These are phyloP conservation scores for Pseudonectria buxi DNA, from an alignment of 2,329 filamentous ascomycete genomes.

Conservation along the genomic window DNA sequence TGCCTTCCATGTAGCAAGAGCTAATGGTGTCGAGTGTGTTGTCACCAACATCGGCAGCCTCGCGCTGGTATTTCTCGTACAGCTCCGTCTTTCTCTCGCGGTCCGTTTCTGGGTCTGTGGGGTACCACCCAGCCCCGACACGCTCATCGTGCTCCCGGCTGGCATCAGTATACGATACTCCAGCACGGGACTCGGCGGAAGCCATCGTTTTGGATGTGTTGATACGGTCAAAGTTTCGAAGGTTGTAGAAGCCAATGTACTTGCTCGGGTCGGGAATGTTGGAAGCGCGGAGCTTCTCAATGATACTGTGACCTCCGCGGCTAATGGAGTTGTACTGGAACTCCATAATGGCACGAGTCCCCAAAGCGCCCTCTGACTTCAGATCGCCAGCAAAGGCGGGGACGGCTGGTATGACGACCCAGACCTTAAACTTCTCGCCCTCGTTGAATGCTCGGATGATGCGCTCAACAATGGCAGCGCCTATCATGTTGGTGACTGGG, in stretches of 20 bases:
- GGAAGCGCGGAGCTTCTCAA: conserved; percentile 61
- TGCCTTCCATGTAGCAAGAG: conserved; percentile 75
- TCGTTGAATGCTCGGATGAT: conserved; percentile 63
- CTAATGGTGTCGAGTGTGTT: conserved; percentile 68
- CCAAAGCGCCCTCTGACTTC: conserved; percentile 62
- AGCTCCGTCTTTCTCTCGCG: conserved; percentile 35
- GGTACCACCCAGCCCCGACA: conserved; percentile 40
- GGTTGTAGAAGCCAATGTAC: conserved; percentile 80
- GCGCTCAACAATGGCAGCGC: conserved; percentile 70
- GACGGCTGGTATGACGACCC: conserved; percentile 72
- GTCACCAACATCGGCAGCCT: conserved; percentile 49
- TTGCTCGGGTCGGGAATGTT: conserved; percentile 61
- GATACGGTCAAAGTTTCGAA: conserved; percentile 78
- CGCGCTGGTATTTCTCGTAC: conserved; percentile 67
- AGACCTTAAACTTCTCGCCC: conserved; percentile 63
- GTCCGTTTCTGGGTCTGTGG: conserved; percentile 25
- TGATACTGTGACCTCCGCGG: conserved; percentile 69
- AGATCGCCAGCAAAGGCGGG: conserved; percentile 80
- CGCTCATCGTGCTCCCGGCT: conserved; percentile 56
- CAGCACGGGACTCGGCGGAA: conserved; percentile 53
- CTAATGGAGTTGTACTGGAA: conserved; percentile 78
- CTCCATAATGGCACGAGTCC: conserved; percentile 81
- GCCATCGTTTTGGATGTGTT: conserved; percentile 60
- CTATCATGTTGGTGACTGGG: conserved; percentile 71
- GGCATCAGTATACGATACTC: conserved; percentile 62